Evolutionary conservation across 768 basidiomycete species (phyloP).

Genomic region (Tulasnella sp.): DNA sequence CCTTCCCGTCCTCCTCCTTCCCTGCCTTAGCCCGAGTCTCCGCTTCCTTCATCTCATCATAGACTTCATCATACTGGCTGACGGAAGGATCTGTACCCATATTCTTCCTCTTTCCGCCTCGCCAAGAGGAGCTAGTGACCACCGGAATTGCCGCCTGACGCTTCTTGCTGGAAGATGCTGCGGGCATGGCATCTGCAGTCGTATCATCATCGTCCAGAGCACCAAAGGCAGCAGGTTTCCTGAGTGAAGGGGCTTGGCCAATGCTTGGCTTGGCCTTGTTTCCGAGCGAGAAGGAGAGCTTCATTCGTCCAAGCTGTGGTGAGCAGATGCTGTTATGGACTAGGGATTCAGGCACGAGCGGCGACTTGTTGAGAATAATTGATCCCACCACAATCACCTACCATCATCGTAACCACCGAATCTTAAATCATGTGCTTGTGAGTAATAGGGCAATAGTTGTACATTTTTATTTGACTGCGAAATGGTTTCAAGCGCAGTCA

Average conservation of each 20-base stretch:
- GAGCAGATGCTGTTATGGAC: neutral
- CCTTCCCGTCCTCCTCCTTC: slow-evolving; percentile 64
- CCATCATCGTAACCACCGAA: too few relatives aligned
- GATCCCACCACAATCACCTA: neutral
- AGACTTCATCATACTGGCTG: slow-evolving; percentile 93
- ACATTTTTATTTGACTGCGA: too few relatives aligned
- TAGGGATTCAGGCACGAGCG: neutral
- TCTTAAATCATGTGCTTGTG: too few relatives aligned
- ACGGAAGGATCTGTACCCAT: slow-evolving; percentile 77
- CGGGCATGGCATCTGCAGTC: slow-evolving; percentile 37
- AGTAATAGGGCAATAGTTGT: too few relatives aligned
- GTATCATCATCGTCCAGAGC: slow-evolving; percentile 54
- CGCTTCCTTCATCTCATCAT: slow-evolving; percentile 88
- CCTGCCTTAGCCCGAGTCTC: slow-evolving; percentile 60
- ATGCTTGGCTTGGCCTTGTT: slow-evolving; percentile 38
- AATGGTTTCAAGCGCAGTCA: slow-evolving; percentile 10
- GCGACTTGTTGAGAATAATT: neutral
- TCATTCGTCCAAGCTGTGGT: slow-evolving; percentile 25
- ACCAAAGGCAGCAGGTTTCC: slow-evolving; percentile 51
- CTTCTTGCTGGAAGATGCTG: slow-evolving; percentile 40
- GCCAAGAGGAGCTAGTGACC: slow-evolving; percentile 40
- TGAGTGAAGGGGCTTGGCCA: slow-evolving; percentile 34
- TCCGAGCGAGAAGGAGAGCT: slow-evolving; percentile 78
- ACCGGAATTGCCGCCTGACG: slow-evolving; percentile 43
- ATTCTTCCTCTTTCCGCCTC: slow-evolving; percentile 50